phyloP scores from a whole-genome alignment of 176 grass and related monocot species.

The Oryza punctata region DNA sequence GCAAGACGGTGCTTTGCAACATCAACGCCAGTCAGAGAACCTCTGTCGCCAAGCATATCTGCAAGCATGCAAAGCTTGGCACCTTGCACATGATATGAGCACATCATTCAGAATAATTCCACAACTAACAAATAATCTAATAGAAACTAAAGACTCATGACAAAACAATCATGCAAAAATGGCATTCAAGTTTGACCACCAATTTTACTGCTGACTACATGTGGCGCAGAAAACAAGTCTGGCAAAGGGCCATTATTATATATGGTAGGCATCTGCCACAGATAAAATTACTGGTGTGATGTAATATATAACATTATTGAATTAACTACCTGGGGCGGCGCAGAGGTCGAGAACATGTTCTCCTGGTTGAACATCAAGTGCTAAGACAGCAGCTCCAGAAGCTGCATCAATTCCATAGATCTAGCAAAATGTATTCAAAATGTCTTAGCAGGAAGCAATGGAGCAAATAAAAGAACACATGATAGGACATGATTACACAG shows the following conservation, averaged over 20 bases:
- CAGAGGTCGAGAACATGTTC: conserved; percentile 97
- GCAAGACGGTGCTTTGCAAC: conserved; percentile 82
- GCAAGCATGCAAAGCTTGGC: conserved; percentile 97
- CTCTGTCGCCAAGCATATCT: conserved; percentile 71
- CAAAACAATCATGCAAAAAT: not conserved
- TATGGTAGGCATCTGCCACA: not conserved
- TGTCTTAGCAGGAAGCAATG: conserved; percentile 28
- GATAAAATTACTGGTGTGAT: not conserved
- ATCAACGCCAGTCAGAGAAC: conserved; percentile 94
- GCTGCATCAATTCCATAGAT: conserved; percentile 97
- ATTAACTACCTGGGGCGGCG: conserved; percentile 79
- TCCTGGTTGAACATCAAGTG: conserved; percentile 69
- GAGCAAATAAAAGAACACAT: not conserved
- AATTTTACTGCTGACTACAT: not conserved
- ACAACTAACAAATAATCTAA: conserved; percentile 22
- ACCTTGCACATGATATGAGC: conserved; percentile 52
- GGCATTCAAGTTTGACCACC: not conserved
- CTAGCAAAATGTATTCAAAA: conserved; percentile 44
- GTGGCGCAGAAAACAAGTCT: not conserved
- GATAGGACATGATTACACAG: not conserved
- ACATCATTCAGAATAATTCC: conserved; percentile 6
- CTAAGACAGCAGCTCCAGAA: conserved; percentile 84
- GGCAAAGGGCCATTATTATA: not conserved
- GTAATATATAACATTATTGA: not conserved
- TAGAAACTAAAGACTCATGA: not conserved